Evolutionary conservation across 2,329 filamentous ascomycete species (phyloP).

Genomic region (Elsinoe necatrix): DNA sequence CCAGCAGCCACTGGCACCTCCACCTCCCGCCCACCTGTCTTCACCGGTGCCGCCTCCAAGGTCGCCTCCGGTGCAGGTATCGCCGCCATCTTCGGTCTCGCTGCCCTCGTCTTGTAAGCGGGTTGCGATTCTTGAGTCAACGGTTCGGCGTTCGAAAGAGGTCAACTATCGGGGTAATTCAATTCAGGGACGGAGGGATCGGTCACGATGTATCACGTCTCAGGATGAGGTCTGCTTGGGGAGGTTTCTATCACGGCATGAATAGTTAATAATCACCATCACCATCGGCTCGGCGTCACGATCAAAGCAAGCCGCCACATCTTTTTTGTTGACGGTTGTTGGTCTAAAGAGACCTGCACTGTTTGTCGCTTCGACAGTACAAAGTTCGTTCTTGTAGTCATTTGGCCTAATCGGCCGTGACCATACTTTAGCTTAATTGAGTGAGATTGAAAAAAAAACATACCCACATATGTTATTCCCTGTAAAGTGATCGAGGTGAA

Average conservation of each 20-base stretch:
- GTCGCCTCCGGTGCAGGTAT: constrained; percentile 44
- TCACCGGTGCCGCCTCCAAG: constrained; percentile 45
- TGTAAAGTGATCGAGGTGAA: not conserved
- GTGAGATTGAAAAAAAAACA: constrained; percentile 11
- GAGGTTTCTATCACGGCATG: not conserved
- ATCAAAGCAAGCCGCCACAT: constrained; percentile 7
- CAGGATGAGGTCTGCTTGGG: not conserved
- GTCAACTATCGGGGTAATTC: constrained; percentile 5
- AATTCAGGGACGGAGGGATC: not conserved
- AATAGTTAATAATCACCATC: not conserved
- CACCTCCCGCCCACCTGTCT: constrained; percentile 29
- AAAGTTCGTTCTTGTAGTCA: constrained; percentile 12
- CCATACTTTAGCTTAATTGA: constrained; percentile 5
- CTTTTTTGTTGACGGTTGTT: constrained; percentile 4
- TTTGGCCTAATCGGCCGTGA: constrained; percentile 7
- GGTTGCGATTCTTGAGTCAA: constrained; percentile 1
- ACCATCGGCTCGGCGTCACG: constrained; percentile 9
- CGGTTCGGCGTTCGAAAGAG: not conserved
- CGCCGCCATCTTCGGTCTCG: constrained; percentile 45
- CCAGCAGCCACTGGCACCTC: constrained; percentile 18
- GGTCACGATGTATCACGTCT: constrained; percentile 9
- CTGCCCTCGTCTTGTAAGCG: constrained; percentile 27
- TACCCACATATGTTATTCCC: not conserved
- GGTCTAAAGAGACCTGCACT: not conserved
- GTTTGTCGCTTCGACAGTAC: constrained; percentile 11